Evolutionary conservation across 306 rosid species (phyloP).

Genomic region (Trifolium fragiferum): DNA sequence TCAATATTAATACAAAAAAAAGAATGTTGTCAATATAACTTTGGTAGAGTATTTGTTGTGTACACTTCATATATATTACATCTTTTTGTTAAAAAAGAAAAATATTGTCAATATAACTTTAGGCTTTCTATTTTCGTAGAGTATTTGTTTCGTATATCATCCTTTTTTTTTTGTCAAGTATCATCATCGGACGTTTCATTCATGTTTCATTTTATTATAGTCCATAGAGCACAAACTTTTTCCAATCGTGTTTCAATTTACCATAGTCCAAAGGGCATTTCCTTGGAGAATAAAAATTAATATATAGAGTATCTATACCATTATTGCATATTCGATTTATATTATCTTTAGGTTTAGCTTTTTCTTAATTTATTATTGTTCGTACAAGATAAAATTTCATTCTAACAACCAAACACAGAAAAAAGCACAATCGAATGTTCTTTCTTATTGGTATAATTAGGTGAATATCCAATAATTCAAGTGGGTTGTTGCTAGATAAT

Average conservation of each 20-base stretch:
- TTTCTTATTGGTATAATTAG: conserved; percentile 23
- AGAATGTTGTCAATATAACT: too few species aligned
- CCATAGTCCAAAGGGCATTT: background rate
- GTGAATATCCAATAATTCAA: conserved; percentile 11
- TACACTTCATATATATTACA: too few species aligned
- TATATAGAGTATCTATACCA: background rate
- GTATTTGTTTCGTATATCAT: background rate
- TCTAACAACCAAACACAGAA: conserved; percentile 10
- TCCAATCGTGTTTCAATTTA: background rate
- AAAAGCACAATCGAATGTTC: conserved; percentile 19
- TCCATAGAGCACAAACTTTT: too few species aligned
- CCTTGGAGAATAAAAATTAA: background rate
- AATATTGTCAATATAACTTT: too few species aligned
- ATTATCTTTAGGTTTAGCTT: conserved; percentile 30
- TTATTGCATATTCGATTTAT: background rate
- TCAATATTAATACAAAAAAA: too few species aligned
- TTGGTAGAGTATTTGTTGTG: too few species aligned
- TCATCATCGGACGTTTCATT: too few species aligned
- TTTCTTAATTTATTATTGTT: conserved; percentile 33
- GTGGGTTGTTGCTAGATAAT: conserved; percentile 21
- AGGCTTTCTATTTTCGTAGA: too few species aligned
- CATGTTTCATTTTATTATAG: too few species aligned
- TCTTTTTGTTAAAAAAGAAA: too few species aligned
- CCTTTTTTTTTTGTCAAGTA: too few species aligned
- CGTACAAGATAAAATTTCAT: background rate